phyloP scores from a whole-genome alignment of 768 basidiomycete species.

The Ramaria sp. region DNA sequence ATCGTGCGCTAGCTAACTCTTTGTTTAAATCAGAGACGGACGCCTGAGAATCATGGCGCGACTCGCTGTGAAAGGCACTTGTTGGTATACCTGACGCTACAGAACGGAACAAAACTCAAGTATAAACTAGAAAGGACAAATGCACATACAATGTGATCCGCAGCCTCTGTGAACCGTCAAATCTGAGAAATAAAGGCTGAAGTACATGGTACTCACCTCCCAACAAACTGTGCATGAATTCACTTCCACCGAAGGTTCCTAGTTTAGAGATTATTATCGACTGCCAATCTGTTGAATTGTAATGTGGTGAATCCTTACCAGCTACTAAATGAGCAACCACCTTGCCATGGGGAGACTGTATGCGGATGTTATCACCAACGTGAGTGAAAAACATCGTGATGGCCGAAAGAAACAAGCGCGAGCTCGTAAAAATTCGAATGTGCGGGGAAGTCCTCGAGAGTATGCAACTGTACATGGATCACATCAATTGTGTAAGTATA shows the following conservation, averaged over 20 bases:
- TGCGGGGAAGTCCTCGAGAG: conserved; percentile 78
- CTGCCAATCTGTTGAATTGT: too few species aligned
- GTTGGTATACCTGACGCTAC: conserved; percentile 20
- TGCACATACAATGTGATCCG: conserved; percentile 44
- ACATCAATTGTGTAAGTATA: not conserved
- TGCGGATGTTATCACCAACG: conserved; percentile 68
- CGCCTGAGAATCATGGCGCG: conserved; percentile 30
- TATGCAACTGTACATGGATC: conserved; percentile 44
- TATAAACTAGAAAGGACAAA: not conserved
- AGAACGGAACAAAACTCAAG: not conserved
- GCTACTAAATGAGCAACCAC: conserved; percentile 77
- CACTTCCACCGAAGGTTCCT: conserved; percentile 69
- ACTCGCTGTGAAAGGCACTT: conserved; percentile 7
- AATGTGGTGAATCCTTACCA: conserved; percentile 32
- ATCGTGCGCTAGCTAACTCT: conserved; percentile 61
- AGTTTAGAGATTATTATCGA: conserved; percentile 28
- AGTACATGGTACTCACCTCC: conserved; percentile 25
- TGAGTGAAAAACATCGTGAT: conserved; percentile 74
- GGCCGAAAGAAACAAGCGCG: conserved; percentile 60
- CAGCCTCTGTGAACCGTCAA: conserved; percentile 34
- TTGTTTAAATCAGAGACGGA: conserved; percentile 83
- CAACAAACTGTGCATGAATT: conserved; percentile 69
- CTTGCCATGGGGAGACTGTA: conserved; percentile 65
- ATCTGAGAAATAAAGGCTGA: not conserved
- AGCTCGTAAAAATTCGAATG: conserved; percentile 91